A percentile compares a stretch with the other conserved stretches of the same genome.
Conservation (phyloP, 23 red algal species). For the Gracilariopsis chorda region DNA sequence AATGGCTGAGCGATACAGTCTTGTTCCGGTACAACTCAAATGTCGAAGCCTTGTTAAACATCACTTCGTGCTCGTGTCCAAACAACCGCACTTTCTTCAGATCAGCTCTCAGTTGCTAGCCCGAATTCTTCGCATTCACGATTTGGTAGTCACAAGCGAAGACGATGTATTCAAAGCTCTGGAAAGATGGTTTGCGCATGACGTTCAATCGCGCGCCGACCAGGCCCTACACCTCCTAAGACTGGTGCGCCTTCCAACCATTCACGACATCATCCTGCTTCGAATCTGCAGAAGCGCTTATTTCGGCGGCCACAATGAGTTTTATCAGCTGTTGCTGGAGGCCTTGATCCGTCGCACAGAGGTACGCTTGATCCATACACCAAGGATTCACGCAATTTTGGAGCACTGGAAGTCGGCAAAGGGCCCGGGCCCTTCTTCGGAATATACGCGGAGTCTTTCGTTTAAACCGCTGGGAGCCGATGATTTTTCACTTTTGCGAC, state of each 20-base stretch:
- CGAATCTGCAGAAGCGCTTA: slow-evolving; percentile 41
- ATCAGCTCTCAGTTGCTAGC: slow-evolving; percentile 26
- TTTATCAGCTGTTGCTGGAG: slow-evolving; percentile 65
- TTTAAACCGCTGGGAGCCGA: slow-evolving; percentile 29
- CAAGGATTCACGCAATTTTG: neutral
- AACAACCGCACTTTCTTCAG: slow-evolving; percentile 29
- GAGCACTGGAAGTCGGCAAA: slow-evolving; percentile 11
- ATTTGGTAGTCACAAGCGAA: slow-evolving; percentile 36
- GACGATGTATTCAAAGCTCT: slow-evolving; percentile 62
- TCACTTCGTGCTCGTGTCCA: slow-evolving; percentile 37
- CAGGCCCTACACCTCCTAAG: slow-evolving; percentile 45
- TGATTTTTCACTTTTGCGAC: neutral
- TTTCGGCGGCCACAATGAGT: slow-evolving; percentile 53
- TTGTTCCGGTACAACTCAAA: slow-evolving; percentile 13
- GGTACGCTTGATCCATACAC: slow-evolving; percentile 45
- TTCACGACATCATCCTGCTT: slow-evolving; percentile 36
- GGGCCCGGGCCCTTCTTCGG: neutral
- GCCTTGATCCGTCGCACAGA: slow-evolving; percentile 61
- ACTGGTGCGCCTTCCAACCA: slow-evolving; percentile 58
- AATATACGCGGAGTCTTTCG: neutral
- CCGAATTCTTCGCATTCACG: slow-evolving; percentile 50
- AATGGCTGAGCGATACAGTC: slow-evolving; percentile 32
- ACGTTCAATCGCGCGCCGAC: slow-evolving; percentile 27
- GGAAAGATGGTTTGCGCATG: slow-evolving; percentile 28
- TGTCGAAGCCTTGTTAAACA: slow-evolving; percentile 26